A percentile compares a stretch with the other conserved stretches of the same genome.
Evolutionary conservation across 805 yeast species (phyloP).

Genomic region (Isabelozyma rhagii): DNA sequence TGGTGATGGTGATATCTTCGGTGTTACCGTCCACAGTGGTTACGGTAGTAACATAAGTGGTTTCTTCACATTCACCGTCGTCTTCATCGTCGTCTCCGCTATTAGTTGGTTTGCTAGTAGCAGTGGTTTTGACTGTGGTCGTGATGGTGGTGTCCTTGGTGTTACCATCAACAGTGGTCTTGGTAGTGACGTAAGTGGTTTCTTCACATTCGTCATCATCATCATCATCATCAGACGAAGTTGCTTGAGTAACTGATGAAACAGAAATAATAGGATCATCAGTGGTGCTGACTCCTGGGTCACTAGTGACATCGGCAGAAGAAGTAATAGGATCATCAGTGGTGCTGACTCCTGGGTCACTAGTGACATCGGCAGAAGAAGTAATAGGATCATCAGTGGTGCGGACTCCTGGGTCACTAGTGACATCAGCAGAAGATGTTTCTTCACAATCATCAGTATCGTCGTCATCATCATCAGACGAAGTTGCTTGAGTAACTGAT

Average conservation of each 20-base stretch:
- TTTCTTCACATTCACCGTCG: constrained; percentile 8
- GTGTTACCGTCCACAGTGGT: constrained; percentile 2
- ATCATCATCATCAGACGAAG: constrained; percentile 5
- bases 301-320: background rate
- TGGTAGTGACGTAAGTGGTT: constrained; percentile 2
- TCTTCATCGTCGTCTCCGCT: constrained; percentile 9
- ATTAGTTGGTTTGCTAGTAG: too few relatives aligned
- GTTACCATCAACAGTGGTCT: constrained; percentile 4
- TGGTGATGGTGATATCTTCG: constrained; percentile 4
- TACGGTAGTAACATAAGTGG: constrained; percentile 3
- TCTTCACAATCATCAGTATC: constrained; percentile 8
- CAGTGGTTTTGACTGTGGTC: too few relatives aligned
- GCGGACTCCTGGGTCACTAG: too few relatives aligned
- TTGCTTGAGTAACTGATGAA: background rate
- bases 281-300: background rate
- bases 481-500: background rate
- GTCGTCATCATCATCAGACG: constrained; percentile 6
- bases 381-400: background rate
- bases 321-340: background rate
- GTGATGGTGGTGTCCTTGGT: too few relatives aligned
- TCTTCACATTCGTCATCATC: constrained; percentile 10
- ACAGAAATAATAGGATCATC: background rate
- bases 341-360: constrained; percentile 5
- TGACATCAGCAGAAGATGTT: background rate
- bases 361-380: background rate